Evolutionary conservation across 768 basidiomycete species (phyloP), one percentile per base, ranked within the genome.

Genomic region (Strobilomyces echinocephalus): DNA sequence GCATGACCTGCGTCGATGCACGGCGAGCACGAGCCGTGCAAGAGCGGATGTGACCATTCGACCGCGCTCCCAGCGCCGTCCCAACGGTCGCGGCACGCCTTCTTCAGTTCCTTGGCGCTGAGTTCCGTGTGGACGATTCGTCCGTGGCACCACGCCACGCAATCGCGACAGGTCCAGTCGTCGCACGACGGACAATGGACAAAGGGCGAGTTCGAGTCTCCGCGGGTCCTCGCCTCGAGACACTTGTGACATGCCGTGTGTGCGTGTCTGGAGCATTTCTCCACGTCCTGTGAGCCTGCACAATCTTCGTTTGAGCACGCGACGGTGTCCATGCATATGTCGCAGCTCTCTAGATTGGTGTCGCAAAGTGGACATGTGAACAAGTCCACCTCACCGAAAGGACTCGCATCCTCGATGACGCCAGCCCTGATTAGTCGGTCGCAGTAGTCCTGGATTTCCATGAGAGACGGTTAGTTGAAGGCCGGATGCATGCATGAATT

Each of bases 281-380:
- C 24, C 8, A 6, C 34, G 7, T 15, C 36, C 14, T 5, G 8
- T 1, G 30, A 49, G 10, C 36, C 48, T 30, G 15, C 5, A 31
- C 47, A 54, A 6, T 10, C 4, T 8, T 11, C 0, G 16, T 45
- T 35, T 3, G 30, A 40, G 47, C 52, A 56, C 20, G 40, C 33
- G 10, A 47, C 41, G 5, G 8, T n/a, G 34, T 16, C 16, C 2
- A 40, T 21, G 20, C 49, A 50, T 9, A 18, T 2, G 7, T 3
- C 2, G 42, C 52, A 56, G 11, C 34, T 38, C 8, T 1, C 9
- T 4, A 56, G 31, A 28, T 1, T 3, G 20, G 8, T 26, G 28
- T 5, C 15, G 45, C 52, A 57, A 9, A 54, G 42, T 6, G 52
- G 47, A 20, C 56, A 57, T 14, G 52, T 57, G 1, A 43, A 16